These are phyloP conservation scores for Penicillium sp. DNA, from an alignment of 2,329 filamentous ascomycete genomes.

Conservation along the genomic window DNA sequence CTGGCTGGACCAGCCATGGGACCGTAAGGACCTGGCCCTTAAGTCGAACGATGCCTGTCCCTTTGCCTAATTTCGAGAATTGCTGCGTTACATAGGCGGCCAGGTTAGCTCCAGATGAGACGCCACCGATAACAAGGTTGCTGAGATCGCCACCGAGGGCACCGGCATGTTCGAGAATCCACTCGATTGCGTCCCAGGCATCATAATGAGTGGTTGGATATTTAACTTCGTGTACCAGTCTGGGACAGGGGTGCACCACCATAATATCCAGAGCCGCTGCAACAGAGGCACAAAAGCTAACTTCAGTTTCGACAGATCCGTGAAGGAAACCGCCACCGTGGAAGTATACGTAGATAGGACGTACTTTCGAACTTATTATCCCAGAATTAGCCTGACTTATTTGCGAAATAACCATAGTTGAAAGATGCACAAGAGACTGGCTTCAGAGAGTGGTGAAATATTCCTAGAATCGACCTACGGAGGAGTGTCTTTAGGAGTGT, in stretches of 20 bases:
- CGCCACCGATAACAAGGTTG: background rate
- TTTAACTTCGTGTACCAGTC: background rate
- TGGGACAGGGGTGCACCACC: background rate
- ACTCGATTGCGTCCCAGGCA: constrained; percentile 1
- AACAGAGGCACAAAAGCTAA: background rate
- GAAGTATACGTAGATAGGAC: constrained; percentile 5
- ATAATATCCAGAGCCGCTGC: background rate
- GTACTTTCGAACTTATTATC: background rate
- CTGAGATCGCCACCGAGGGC: background rate
- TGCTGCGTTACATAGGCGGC: constrained; percentile 1
- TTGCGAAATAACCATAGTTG: background rate
- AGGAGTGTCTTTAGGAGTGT: background rate
- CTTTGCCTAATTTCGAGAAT: background rate
- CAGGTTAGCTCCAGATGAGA: constrained; percentile 6
- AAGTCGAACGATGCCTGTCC: background rate
- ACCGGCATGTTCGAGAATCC: background rate
- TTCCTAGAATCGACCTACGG: background rate
- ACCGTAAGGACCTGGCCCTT: constrained; percentile 3
- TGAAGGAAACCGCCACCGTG: constrained; percentile 6
- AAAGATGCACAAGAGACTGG: background rate
- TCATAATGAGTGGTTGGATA: background rate
- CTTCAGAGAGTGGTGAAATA: background rate
- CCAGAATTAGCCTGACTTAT: background rate
- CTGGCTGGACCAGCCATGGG: constrained; percentile 5
- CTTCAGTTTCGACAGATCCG: constrained; percentile 6